Evolutionary conservation across 768 basidiomycete genomes (phyloP).

Genomic region (Leccinum olivaceopallidum): DNA sequence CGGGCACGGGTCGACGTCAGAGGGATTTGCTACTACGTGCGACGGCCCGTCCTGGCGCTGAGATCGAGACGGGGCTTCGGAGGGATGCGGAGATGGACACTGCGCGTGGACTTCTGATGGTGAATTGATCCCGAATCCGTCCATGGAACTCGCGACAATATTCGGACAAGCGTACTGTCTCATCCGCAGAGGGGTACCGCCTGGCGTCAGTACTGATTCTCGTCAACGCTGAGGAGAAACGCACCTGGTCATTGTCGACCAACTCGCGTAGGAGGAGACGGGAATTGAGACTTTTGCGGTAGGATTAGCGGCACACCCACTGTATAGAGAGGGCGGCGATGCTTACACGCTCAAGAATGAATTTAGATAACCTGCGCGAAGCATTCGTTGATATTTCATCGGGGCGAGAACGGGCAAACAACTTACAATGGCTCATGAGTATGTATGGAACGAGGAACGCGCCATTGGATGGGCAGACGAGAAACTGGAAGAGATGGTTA

Average conservation of each 20-base stretch:
- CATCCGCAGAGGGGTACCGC: not conserved
- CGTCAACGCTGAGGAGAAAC: not conserved
- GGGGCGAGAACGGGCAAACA: not conserved
- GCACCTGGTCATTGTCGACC: slow-evolving; percentile 28
- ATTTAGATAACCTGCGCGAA: slow-evolving; percentile 35
- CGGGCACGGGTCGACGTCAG: slow-evolving; percentile 8
- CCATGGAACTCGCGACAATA: slow-evolving; percentile 24
- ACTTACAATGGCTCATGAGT: slow-evolving; percentile 39
- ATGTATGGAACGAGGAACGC: slow-evolving; percentile 39
- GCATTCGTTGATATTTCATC: not conserved
- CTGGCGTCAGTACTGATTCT: not conserved
- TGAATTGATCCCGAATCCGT: slow-evolving; percentile 19
- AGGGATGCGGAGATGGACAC: slow-evolving; percentile 13
- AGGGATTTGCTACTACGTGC: not conserved
- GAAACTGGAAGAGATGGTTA: slow-evolving; percentile 26
- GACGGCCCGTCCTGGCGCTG: not conserved
- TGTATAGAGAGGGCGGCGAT: too few species aligned
- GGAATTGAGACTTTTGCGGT: slow-evolving; percentile 27
- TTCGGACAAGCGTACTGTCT: slow-evolving; percentile 27
- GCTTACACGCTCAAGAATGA: slow-evolving; percentile 40
- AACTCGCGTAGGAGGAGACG: slow-evolving; percentile 30
- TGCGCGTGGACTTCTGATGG: slow-evolving; percentile 9
- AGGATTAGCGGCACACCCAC: not conserved
- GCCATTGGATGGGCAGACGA: slow-evolving; percentile 37
- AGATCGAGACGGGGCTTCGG: slow-evolving; percentile 4